Conservation (phyloP, 2,329 filamentous ascomycete species). For the Lachnellula suecica region DNA sequence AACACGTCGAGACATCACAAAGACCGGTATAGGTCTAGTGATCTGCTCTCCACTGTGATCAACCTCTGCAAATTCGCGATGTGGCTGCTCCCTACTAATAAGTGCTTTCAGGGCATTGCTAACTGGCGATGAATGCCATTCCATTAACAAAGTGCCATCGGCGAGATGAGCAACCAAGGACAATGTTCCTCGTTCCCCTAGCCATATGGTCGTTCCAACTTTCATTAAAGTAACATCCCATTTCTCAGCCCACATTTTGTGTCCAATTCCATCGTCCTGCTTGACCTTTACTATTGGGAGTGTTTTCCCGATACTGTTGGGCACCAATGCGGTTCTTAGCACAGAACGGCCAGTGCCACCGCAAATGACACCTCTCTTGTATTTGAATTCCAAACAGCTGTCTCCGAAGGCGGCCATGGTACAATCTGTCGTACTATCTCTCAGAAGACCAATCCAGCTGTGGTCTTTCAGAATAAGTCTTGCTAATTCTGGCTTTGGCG, state of each 20-base stretch:
- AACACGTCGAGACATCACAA: no score
- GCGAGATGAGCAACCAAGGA: neutral
- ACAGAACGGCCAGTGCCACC: constrained; percentile 1
- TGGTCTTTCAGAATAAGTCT: constrained; percentile 8
- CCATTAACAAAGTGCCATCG: neutral
- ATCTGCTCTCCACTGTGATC: neutral
- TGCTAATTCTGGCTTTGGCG: constrained; percentile 13
- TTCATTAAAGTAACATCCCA: neutral
- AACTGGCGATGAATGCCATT: neutral
- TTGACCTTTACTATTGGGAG: neutral
- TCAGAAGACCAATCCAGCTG: constrained; percentile 9
- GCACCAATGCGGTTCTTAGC: neutral
- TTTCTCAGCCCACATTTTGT: neutral
- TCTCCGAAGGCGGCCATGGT: constrained; percentile 8
- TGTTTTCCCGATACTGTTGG: neutral
- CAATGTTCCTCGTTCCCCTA: neutral
- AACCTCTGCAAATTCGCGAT: neutral
- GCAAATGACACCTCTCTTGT: neutral
- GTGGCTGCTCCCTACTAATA: neutral
- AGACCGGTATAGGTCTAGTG: no score
- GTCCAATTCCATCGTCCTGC: neutral
- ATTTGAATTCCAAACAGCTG: constrained; percentile 6
- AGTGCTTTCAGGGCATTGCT: neutral
- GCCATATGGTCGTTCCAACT: neutral
- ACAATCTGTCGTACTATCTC: constrained; percentile 8